A percentile compares a stretch with the other conserved stretches of the same genome.
phyloP scores from a whole-genome alignment of 441 rosid genomes.

The Erodium moschatum region DNA sequence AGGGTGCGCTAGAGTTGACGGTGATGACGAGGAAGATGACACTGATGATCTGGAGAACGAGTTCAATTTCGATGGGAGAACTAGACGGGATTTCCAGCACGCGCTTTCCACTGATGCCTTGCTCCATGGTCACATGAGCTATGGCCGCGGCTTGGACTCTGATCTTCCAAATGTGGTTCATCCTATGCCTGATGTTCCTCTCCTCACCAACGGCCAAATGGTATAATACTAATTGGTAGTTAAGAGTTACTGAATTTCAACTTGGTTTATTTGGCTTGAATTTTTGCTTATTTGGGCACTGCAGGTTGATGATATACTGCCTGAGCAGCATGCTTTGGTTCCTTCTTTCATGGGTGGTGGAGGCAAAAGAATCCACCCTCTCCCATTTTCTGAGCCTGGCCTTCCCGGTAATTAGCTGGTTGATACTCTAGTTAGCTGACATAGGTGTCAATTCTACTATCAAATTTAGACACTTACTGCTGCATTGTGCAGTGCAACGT shows the following conservation, averaged over 20 bases:
- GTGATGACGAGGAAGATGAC: slow-evolving; percentile 52
- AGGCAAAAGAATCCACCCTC: slow-evolving; percentile 30
- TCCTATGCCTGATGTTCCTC: slow-evolving; percentile 25
- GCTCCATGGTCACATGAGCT: slow-evolving; percentile 23
- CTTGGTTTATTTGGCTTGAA: slow-evolving; percentile 15
- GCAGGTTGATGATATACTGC: slow-evolving; percentile 34
- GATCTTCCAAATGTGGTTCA: slow-evolving; percentile 19
- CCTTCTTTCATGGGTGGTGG: slow-evolving; percentile 29
- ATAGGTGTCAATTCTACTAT: neutral
- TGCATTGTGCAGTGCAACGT: slow-evolving; percentile 34
- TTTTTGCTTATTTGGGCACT: slow-evolving; percentile 1
- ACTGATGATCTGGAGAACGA: slow-evolving; percentile 17
- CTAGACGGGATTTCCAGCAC: slow-evolving; percentile 20
- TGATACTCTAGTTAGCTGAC: neutral
- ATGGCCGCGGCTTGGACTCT: slow-evolving; percentile 22
- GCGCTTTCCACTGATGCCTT: slow-evolving; percentile 18
- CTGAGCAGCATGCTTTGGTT: slow-evolving; percentile 40
- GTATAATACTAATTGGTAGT: slow-evolving; percentile 18
- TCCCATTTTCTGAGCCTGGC: slow-evolving; percentile 27
- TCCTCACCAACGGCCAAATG: slow-evolving; percentile 36
- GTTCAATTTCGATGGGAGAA: slow-evolving; percentile 31
- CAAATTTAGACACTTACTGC: neutral
- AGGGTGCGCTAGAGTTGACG: slow-evolving; percentile 45
- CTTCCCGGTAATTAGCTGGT: slow-evolving; percentile 22
- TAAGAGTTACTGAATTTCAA: neutral